These are phyloP conservation scores for Discostella stelligeroides DNA, from an alignment of 108 stramenopile species.

Conservation along the genomic window DNA sequence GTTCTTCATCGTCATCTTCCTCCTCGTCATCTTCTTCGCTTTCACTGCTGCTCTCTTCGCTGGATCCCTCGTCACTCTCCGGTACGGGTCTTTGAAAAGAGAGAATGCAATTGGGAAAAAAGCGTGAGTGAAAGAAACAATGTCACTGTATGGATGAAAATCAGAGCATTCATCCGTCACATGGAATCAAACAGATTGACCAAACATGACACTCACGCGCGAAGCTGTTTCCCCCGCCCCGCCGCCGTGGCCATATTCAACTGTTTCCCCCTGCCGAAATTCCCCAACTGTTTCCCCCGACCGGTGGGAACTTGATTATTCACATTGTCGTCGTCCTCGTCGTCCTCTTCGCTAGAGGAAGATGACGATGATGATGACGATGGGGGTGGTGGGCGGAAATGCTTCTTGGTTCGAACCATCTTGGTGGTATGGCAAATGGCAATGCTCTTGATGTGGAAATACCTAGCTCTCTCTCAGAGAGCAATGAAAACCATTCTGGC, in stretches of 20 bases:
- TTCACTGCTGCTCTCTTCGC: constrained; percentile 37
- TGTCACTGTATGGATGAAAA: too few relatives aligned
- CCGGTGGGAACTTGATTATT: constrained; percentile 21
- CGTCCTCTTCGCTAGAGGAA: constrained; percentile 12
- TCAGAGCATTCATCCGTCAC: background rate
- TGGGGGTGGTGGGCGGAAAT: constrained; percentile 53
- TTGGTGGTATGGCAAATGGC: background rate
- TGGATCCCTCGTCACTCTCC: constrained; percentile 55
- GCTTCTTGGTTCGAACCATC: constrained; percentile 54
- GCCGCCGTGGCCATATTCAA: constrained; percentile 28
- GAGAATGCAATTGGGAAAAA: constrained; percentile 1
- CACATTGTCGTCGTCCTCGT: constrained; percentile 30
- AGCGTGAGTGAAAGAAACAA: too few relatives aligned
- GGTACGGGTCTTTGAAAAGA: constrained; percentile 12
- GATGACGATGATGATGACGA: constrained; percentile 33
- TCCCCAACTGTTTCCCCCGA: constrained; percentile 43
- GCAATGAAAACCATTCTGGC: too few relatives aligned
- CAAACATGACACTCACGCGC: constrained; percentile 42
- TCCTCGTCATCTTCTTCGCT: constrained; percentile 38
- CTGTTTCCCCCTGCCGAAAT: constrained; percentile 47
- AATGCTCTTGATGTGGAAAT: too few relatives aligned
- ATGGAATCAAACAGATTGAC: background rate
- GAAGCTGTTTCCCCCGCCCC: constrained; percentile 69
- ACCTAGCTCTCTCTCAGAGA: too few relatives aligned
- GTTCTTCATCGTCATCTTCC: constrained; percentile 38